These are phyloP conservation scores for Aspergillus clavatus DNA, from an alignment of 2,329 filamentous ascomycete species.

Conservation along the genomic window DNA sequence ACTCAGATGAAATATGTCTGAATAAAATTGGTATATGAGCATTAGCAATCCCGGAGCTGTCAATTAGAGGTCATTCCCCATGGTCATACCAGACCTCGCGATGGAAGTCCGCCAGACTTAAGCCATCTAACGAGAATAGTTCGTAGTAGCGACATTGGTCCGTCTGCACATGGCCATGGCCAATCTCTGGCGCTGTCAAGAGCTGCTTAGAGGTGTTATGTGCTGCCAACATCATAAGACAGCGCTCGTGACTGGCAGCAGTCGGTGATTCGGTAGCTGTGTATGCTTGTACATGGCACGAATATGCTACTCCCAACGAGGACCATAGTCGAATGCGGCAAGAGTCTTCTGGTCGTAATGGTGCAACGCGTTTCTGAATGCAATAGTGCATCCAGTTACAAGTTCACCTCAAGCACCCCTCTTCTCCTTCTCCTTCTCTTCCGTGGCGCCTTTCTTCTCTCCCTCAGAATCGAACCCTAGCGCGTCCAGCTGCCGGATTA, in stretches of 20 bases:
- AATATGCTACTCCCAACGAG: no score
- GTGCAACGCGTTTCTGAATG: not conserved
- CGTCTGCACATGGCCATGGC: no score
- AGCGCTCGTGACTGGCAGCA: not conserved
- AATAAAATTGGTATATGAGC: not conserved
- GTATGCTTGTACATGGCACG: no score
- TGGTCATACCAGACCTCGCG: not conserved
- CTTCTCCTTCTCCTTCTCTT: conserved; percentile 15
- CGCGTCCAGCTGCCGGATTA: conserved; percentile 79
- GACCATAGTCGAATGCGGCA: not conserved
- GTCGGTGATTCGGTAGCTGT: no score
- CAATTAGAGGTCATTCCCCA: not conserved
- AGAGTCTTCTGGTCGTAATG: not conserved
- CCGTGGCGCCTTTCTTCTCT: conserved; percentile 49
- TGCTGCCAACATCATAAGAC: not conserved
- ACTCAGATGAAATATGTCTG: not conserved
- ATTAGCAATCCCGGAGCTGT: no score
- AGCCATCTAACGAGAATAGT: no score
- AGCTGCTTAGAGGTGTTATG: no score
- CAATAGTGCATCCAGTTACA: not conserved
- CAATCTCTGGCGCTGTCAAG: no score
- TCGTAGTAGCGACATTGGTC: no score
- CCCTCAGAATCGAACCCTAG: conserved; percentile 80
- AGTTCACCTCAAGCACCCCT: not conserved
- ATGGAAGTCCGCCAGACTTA: not conserved